These are phyloP conservation scores for Sonneratia alba DNA, from an alignment of 345 rosid species.

Conservation along the genomic window DNA sequence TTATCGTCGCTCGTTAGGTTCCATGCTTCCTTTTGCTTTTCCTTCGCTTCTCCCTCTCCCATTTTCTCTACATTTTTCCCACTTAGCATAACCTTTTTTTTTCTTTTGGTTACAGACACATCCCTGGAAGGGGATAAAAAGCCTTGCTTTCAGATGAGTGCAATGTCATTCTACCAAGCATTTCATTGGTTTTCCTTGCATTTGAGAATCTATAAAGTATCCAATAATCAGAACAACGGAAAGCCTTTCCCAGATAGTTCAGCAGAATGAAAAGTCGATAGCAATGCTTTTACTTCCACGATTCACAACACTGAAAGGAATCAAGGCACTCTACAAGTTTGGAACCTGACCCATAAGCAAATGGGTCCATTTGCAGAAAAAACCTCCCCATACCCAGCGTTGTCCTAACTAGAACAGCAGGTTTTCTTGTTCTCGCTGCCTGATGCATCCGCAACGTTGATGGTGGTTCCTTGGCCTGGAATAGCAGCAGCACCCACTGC, in stretches of 20 bases:
- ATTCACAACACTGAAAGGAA: not conserved
- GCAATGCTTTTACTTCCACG: not conserved
- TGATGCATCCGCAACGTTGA: constrained; percentile 47
- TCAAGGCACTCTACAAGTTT: not conserved
- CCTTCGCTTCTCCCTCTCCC: not conserved
- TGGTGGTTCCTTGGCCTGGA: constrained; percentile 58
- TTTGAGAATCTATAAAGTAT: not conserved
- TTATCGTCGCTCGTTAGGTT: no score
- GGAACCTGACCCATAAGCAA: not conserved
- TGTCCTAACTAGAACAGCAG: constrained; percentile 44
- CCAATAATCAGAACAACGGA: not conserved
- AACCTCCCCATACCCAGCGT: not conserved
- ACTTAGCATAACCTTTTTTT: no score
- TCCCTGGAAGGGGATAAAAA: no score
- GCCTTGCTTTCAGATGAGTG: no score
- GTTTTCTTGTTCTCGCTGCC: constrained; percentile 31
- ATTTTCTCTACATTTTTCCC: not conserved
- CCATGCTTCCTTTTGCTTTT: not conserved
- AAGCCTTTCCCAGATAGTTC: not conserved
- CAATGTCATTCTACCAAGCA: no score
- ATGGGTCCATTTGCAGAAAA: not conserved
- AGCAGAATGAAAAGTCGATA: not conserved
- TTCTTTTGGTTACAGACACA: no score
- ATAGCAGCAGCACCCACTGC: constrained; percentile 35
- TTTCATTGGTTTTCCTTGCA: no score